phyloP scores from a whole-genome alignment of 805 yeast genomes.

The Candida glaebosa region DNA sequence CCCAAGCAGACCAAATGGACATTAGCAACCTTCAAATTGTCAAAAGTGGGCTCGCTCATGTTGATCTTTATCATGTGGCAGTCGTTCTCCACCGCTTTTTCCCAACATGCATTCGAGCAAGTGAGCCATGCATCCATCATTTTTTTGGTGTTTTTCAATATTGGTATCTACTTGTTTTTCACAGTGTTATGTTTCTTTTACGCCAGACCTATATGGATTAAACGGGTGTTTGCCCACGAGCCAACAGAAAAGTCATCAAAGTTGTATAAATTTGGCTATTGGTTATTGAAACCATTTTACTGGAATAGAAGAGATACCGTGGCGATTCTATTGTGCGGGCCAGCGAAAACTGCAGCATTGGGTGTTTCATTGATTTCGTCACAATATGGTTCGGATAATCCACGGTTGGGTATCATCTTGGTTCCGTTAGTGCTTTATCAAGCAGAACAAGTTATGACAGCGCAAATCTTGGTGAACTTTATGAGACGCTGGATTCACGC shows the following conservation, averaged over 20 bases:
- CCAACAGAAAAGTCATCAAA: conserved; percentile 48
- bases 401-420: conserved; percentile 63
- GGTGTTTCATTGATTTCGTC: conserved; percentile 83
- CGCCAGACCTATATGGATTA: conserved; percentile 59
- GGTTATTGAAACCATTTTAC: conserved; percentile 59
- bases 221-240: conserved; percentile 35
- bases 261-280: conserved; percentile 44
- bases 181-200: conserved; percentile 57
- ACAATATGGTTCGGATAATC: conserved; percentile 65
- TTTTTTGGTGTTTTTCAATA: conserved; percentile 76
- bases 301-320: conserved; percentile 71
- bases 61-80: conserved; percentile 72
- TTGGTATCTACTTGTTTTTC: conserved; percentile 76
- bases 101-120: conserved; percentile 71
- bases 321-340: conserved; percentile 81
- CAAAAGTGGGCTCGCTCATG: conserved; percentile 78
- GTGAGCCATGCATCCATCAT: conserved; percentile 69
- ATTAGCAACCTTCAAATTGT: conserved; percentile 53
- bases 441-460: conserved; percentile 81
- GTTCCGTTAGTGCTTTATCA: conserved; percentile 86
- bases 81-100: conserved; percentile 84
- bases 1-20: conserved; percentile 65
- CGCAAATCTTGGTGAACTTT: conserved; percentile 63
- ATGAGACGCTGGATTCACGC: conserved; percentile 68
- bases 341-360: conserved; percentile 90